phyloP scores from a whole-genome alignment of 208 protist genomes.

The Acanthamoeba sp. region DNA sequence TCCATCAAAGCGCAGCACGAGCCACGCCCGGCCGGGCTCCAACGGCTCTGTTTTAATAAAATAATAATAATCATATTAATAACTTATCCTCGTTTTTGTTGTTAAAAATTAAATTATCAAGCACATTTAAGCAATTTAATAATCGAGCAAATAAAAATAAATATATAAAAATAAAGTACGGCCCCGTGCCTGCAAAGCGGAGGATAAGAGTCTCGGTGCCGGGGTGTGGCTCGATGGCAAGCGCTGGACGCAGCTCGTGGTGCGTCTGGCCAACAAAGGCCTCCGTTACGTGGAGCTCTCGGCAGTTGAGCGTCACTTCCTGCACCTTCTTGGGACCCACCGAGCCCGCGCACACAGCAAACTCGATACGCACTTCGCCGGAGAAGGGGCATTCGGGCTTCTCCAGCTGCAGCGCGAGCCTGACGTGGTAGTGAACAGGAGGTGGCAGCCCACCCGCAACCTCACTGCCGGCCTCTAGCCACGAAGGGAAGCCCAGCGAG shows the following conservation, averaged over 20 bases:
- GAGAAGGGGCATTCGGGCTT: background rate
- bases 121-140: background rate
- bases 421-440: background rate
- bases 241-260: background rate
- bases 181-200: background rate
- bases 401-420: conserved; percentile 4
- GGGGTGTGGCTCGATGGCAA: background rate
- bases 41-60: background rate
- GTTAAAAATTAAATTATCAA: background rate
- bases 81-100: too few species aligned
- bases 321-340: background rate
- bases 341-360: background rate
- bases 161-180: too few species aligned
- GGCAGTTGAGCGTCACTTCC: conserved; percentile 32
- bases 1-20: conserved; percentile 7
- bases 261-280: background rate
- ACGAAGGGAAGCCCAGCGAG: background rate
- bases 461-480: background rate
- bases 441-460: too few species aligned
- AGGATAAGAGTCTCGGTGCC: background rate
- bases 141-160: background rate
- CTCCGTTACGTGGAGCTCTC: background rate
- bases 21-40: background rate
- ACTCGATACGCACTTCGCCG: background rate
- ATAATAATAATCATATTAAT: background rate